phyloP scores from a whole-genome alignment of 805 yeast genomes.

The Komagataella phaffii region DNA sequence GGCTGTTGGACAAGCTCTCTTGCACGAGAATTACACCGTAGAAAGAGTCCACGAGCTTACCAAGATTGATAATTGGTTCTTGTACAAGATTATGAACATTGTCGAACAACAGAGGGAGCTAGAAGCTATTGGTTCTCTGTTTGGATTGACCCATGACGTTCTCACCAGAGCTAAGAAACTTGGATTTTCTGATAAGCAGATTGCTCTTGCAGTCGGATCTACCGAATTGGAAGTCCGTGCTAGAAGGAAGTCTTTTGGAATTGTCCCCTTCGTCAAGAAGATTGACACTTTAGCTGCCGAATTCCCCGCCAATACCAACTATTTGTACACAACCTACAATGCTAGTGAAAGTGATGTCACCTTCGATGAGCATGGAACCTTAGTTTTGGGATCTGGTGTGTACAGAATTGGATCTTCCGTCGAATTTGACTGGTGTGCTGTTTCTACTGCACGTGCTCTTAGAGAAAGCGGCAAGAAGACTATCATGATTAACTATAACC shows the following conservation, averaged over 20 bases:
- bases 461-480: constrained; percentile 82
- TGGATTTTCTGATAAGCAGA: constrained; percentile 93
- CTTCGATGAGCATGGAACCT: constrained; percentile 81
- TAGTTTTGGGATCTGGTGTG: constrained; percentile 98
- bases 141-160: constrained; percentile 51
- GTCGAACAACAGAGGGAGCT: constrained; percentile 79
- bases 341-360: constrained; percentile 76
- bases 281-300: constrained; percentile 97
- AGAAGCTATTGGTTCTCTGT: constrained; percentile 47
- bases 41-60: constrained; percentile 86
- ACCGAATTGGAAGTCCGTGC: constrained; percentile 74
- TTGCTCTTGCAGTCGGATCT: constrained; percentile 61
- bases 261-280: constrained; percentile 88
- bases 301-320: constrained; percentile 95
- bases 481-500: constrained; percentile 94
- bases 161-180: constrained; percentile 76
- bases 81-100: constrained; percentile 84
- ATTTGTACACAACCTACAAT: constrained; percentile 90
- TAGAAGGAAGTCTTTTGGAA: constrained; percentile 65
- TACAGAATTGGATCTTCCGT: constrained; percentile 97
- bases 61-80: constrained; percentile 93
- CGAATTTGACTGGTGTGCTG: constrained; percentile 99
- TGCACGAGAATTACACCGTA: constrained; percentile 83
- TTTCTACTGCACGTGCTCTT: constrained; percentile 87
- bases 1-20: constrained; percentile 94